These are phyloP conservation scores for Capsicum pubescens DNA, from an alignment of 257 asterid genomes.

Conservation along the genomic window DNA sequence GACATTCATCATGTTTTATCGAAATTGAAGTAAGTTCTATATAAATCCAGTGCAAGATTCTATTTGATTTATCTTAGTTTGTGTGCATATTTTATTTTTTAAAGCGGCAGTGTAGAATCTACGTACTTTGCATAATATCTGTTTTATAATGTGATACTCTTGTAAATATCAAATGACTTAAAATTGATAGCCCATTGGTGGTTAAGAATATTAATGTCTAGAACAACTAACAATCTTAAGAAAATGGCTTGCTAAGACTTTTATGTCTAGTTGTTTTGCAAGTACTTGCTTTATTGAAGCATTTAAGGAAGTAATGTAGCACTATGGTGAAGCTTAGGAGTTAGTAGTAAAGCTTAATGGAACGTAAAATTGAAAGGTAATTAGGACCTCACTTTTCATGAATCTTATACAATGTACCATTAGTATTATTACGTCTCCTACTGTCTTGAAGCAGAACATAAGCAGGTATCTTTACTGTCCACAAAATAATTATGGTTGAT, in stretches of 20 bases:
- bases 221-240: not conserved
- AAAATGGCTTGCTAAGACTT: not conserved
- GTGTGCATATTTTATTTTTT: too few relatives aligned
- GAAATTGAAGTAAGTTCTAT: too few relatives aligned
- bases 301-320: not conserved
- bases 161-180: not conserved
- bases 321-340: not conserved
- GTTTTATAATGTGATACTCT: constrained; percentile 11
- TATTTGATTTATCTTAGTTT: too few relatives aligned
- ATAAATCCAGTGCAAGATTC: too few relatives aligned
- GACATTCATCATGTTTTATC: too few relatives aligned
- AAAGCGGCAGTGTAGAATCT: too few relatives aligned
- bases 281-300: not conserved
- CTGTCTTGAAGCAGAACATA: not conserved
- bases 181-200: not conserved
- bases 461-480: not conserved
- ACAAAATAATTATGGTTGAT: not conserved
- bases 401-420: constrained; percentile 13
- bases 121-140: not conserved
- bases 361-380: not conserved
- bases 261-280: not conserved
- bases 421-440: not conserved
- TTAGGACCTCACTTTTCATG: not conserved
- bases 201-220: not conserved
- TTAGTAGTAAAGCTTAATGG: not conserved